Evolutionary conservation across 176 grass and related monocot genomes (phyloP).

Genomic region (Pharus latifolius): DNA sequence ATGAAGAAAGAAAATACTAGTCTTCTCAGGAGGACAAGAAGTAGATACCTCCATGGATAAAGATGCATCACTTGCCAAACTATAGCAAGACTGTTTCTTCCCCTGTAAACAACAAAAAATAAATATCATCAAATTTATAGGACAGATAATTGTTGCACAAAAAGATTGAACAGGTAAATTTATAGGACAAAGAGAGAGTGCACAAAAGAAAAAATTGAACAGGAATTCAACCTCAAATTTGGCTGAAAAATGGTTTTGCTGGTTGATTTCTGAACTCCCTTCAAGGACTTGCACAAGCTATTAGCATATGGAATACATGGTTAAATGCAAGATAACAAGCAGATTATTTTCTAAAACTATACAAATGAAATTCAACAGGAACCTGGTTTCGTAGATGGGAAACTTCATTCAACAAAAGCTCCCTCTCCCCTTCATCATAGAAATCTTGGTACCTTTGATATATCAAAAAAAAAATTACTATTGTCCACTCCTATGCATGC

Average conservation of each 20-base stretch:
- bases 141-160: neutral
- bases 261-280: constrained; percentile 34
- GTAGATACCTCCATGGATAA: constrained; percentile 46
- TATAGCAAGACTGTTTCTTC: constrained; percentile 1
- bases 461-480: constrained; percentile 25
- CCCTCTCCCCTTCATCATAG: constrained; percentile 68
- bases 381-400: constrained; percentile 76
- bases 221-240: constrained; percentile 40
- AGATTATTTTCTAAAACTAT: neutral
- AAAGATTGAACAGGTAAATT: neutral
- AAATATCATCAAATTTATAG: neutral
- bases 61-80: constrained; percentile 27
- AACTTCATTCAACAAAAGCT: constrained; percentile 71
- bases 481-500: neutral
- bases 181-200: neutral
- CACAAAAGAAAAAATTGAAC: neutral
- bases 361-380: neutral
- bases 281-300: constrained; percentile 57
- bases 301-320: constrained; percentile 18
- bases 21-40: neutral
- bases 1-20: neutral
- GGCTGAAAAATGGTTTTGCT: constrained; percentile 23
- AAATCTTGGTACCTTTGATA: constrained; percentile 65
- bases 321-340: constrained; percentile 6
- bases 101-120: constrained; percentile 28